Evolutionary conservation across 2,329 filamentous ascomycete genomes (phyloP), one percentile per base, ranked within the genome.

Genomic region (Alternaria brassicicola): DNA sequence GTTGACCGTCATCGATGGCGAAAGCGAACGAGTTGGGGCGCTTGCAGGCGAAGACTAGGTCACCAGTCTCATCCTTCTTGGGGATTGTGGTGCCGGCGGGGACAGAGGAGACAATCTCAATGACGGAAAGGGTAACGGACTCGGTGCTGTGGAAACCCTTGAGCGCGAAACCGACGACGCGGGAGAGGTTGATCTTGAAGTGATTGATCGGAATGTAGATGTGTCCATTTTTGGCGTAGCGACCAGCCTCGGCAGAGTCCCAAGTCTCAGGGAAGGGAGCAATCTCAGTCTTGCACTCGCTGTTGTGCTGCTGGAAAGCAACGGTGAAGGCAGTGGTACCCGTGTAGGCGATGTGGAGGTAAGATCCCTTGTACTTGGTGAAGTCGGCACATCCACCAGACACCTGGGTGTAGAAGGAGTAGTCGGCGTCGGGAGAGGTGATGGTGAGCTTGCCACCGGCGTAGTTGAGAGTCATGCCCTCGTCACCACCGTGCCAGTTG

Each of bases 21-120:
- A 91, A 90, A 1, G 88, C 88, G 71, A 91, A 90, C 0, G 85
- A 87, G 77, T 89, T 89, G 45, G 88, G 87, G 17, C 87, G 82
- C 64, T 84, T 88, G 80, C 88, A 90, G 6, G 83, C 80, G 67
- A 89, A 86, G 43, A 88, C 78, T 31, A 90, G 79, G 19, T 81
- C 82, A 6, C 88, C 88, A 1, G 83, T 87, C 0, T 86, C 82
- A 28, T 88, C 77, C 76, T 90, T 90, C 55, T 77, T 75, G 2
- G 87, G 87, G 8, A 89, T 78, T 28, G 71, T 78, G 59, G 84
- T 82, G 17, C 77, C 75, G 0, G 76, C 61, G 1, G 88, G 88
- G 2, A 88, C 76, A 0, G 78, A 76, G 19, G 80, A 76, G 12
- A 89, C 83, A 55, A 91, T 83, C 74, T 90, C 88, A 52, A 90